Conservation (phyloP, 2,329 filamentous ascomycete genomes). For the Fusarium humuli region DNA sequence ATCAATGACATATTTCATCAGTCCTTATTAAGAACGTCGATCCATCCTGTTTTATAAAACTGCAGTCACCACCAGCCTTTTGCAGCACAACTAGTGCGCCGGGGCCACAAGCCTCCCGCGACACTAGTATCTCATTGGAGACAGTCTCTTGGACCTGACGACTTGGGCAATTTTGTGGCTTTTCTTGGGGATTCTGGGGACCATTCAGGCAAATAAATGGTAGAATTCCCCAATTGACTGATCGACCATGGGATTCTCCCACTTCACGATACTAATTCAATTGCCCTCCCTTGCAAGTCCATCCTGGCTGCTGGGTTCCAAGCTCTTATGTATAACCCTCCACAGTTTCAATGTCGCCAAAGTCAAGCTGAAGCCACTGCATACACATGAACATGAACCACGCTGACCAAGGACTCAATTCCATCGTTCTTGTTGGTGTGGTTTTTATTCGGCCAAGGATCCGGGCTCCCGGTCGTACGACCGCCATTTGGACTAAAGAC, state of each 20-base stretch:
- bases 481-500: conserved; percentile 36
- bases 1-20: conserved; percentile 21
- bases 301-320: conserved; percentile 10
- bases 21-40: conserved; percentile 32
- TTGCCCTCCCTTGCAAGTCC: conserved; percentile 15
- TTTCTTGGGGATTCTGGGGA: conserved; percentile 27
- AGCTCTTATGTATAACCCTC: not conserved
- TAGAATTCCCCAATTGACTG: conserved; percentile 9
- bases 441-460: conserved; percentile 22
- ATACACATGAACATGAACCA: not conserved
- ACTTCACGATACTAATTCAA: conserved; percentile 33
- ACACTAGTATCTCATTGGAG: conserved; percentile 44
- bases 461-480: conserved; percentile 32
- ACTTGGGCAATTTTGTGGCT: conserved; percentile 33
- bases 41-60: conserved; percentile 37
- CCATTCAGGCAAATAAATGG: conserved; percentile 10
- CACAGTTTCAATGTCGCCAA: not conserved
- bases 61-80: conserved; percentile 26
- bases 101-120: conserved; percentile 44
- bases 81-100: conserved; percentile 31
- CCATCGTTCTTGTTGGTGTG: not conserved
- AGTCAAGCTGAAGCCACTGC: not conserved
- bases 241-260: conserved; percentile 38
- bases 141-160: conserved; percentile 17
- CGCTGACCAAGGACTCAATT: not conserved